Base-by-base conservation (phyloP, 352 stramenopile genomes). In the Globisporangium ultimum region DNA sequence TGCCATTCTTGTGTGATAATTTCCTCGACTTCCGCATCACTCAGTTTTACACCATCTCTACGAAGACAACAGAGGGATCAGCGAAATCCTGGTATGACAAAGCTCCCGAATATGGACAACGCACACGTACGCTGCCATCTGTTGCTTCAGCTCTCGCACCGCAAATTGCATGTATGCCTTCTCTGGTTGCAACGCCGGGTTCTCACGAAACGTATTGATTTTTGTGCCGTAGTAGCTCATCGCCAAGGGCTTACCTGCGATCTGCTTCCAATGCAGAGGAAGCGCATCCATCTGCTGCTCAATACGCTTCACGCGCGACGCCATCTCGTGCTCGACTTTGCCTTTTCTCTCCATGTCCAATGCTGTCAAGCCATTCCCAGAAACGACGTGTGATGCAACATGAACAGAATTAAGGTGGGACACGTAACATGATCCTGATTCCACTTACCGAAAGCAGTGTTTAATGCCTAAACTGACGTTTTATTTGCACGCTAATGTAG, bases 121-220 rank as follows among this genome's bases (percentile, higher is more conserved):
- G 10, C 3, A 14, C 10, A 42, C 74, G 7, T 61, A 87, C 72
- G 50, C 56, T 49, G 53, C 54, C 46, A 88, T 53, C 34, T 87
- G 71, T 7, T 66, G 55, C 3, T 69, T 73, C 21, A 92, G 63
- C 18, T 76, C 63, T 15, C 66, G 56, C 0, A 72, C 61, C 0
- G 78, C 78, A 58, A 71, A 82, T 22, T 54, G 46, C 34, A 81
- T 54, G 61, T 82, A 92, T 10, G 76, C 72, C 10, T 52, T 54
- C n/a, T 61, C 70, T 1, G 82, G 78, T 48, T 71, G 46, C n/a
- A 90, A 53, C 14, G 80, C 47, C 7, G 55, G 57, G 48, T 90
- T 89, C 2, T 75, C 68, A 28, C 76, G 76, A 43, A 88, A 90
- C 5, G 74, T 86, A 58, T 89, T 84, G 49, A 92, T 80, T 9